phyloP scores from a whole-genome alignment of 2,329 filamentous ascomycete species.

The Aspergillus persii region DNA sequence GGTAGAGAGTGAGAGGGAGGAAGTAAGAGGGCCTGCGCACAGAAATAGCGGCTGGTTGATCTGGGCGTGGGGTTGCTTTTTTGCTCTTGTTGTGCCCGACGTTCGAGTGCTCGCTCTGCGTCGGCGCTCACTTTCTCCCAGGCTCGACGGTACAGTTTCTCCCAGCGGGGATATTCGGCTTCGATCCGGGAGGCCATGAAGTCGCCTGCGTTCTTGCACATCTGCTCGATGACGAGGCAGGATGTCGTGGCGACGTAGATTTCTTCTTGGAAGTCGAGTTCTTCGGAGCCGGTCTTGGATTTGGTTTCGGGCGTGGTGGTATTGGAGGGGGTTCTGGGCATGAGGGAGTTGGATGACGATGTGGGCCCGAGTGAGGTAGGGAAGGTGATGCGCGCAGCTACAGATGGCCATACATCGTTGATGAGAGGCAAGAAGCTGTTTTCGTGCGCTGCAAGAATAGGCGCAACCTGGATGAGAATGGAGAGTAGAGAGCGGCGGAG shows the following conservation, averaged over 20 bases:
- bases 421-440: constrained; percentile 83
- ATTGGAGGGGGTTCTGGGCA: constrained; percentile 13
- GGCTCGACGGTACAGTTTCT: constrained; percentile 38
- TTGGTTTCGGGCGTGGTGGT: constrained; percentile 44
- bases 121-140: constrained; percentile 40
- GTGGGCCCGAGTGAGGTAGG: constrained; percentile 57
- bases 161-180: constrained; percentile 58
- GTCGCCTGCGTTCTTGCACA: constrained; percentile 72
- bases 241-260: constrained; percentile 63
- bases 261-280: constrained; percentile 36
- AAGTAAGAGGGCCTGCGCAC: constrained; percentile 12
- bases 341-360: constrained; percentile 33
- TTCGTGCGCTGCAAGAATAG: constrained; percentile 71
- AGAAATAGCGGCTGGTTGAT: too few relatives aligned
- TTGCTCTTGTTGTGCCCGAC: constrained; percentile 22
- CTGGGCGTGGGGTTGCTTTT: constrained; percentile 13
- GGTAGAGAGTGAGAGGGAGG: constrained; percentile 18
- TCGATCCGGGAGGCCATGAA: constrained; percentile 77
- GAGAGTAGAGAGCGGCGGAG: constrained; percentile 76
- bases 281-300: constrained; percentile 24
- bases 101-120: constrained; percentile 34
- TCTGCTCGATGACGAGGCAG: constrained; percentile 63
- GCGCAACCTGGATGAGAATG: constrained; percentile 70
- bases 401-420: constrained; percentile 85
- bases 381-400: constrained; percentile 45